phyloP scores from a whole-genome alignment of 805 yeast species.

The Hanseniaspora thailandica region DNA sequence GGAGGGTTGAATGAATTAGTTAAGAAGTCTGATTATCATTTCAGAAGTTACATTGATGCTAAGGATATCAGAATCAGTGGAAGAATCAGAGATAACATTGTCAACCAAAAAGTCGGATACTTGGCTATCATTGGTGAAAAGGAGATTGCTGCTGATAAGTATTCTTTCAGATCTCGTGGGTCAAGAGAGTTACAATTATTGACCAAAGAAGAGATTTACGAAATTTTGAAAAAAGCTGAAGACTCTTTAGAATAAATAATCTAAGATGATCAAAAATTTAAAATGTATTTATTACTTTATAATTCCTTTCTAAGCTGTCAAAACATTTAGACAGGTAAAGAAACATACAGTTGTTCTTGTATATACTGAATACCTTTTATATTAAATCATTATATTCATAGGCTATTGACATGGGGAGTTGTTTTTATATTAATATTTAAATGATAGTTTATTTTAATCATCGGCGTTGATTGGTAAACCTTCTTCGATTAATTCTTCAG shows the following conservation, averaged over 20 bases:
- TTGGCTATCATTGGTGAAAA: conserved; percentile 79
- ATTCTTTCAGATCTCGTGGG: conserved; percentile 53
- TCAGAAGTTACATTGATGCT: conserved; percentile 63
- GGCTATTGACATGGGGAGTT: conserved; percentile 8
- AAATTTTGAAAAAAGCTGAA: conserved; percentile 46
- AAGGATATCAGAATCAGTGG: conserved; percentile 70
- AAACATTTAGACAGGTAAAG: no score
- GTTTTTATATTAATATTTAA: neutral
- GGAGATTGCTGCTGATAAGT: conserved; percentile 49
- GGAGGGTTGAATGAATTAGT: conserved; percentile 33
- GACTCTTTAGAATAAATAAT: conserved; percentile 19
- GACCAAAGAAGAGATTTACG: conserved; percentile 40
- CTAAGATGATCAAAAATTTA: no score
- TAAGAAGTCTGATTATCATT: conserved; percentile 47
- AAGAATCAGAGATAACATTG: conserved; percentile 67
- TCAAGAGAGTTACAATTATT: conserved; percentile 36
- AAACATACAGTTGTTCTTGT: conserved; percentile 26
- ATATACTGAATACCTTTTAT: conserved; percentile 18
- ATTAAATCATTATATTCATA: conserved; percentile 22
- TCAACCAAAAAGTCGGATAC: conserved; percentile 56
- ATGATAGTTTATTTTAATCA: conserved; percentile 4
- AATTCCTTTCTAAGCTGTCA: no score
- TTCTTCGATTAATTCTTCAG: conserved; percentile 11
- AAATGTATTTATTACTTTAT: no score
- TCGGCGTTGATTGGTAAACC: conserved; percentile 13